Evolutionary conservation across 169 alveolate species (phyloP).

Genomic region (Fabrea salina): DNA sequence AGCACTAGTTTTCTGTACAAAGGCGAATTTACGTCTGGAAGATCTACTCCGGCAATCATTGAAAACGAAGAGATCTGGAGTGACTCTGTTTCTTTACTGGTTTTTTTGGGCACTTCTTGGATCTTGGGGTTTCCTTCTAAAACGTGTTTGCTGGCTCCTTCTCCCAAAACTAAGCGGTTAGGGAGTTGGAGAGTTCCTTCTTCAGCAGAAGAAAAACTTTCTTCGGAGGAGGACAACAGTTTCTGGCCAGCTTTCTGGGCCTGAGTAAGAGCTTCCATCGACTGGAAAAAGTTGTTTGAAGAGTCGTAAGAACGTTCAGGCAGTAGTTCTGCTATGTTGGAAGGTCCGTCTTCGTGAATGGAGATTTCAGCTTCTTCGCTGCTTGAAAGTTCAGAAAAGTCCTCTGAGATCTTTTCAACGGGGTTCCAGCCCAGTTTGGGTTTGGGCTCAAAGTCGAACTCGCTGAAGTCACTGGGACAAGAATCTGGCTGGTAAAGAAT

Average conservation of each 20-base stretch:
- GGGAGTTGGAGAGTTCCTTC: slow-evolving; percentile 2
- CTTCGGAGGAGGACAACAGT: neutral
- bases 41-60: neutral
- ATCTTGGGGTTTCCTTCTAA: neutral
- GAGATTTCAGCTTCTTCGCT: neutral
- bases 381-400: neutral
- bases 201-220: neutral
- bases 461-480: neutral
- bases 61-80: neutral
- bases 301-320: neutral
- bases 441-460: neutral
- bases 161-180: neutral
- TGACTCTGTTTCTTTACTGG: neutral
- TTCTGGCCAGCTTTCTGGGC: neutral
- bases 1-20: slow-evolving; percentile 30
- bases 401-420: neutral
- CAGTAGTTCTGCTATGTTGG: neutral
- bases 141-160: neutral
- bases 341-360: neutral
- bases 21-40: slow-evolving; percentile 22
- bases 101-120: neutral
- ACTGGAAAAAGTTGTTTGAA: neutral
- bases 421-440: neutral
- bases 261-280: neutral
- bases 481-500: neutral